phyloP scores from a whole-genome alignment of 495 filamentous ascomycete species.

The Aspergillus cristatus region DNA sequence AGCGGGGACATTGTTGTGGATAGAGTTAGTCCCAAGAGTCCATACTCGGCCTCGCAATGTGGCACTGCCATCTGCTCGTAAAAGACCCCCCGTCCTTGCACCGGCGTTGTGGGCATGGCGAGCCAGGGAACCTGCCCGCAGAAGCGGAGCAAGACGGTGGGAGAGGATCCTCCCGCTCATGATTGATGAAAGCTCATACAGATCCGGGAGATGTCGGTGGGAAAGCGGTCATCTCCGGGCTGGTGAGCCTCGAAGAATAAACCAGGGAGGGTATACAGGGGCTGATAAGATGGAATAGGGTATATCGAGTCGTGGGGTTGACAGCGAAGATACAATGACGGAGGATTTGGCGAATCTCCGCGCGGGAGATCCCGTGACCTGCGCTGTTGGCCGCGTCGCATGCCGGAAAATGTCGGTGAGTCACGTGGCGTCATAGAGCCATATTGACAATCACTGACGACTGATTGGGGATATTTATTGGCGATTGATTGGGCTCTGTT shows the following conservation, averaged over 20 bases:
- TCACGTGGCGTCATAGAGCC: too few relatives aligned
- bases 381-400: slow-evolving; percentile 27
- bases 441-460: too few relatives aligned
- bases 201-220: slow-evolving; percentile 7
- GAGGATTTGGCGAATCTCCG: too few relatives aligned
- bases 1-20: slow-evolving; percentile 74
- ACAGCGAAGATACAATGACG: too few relatives aligned
- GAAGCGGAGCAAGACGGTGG: slow-evolving; percentile 57
- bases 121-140: slow-evolving; percentile 51
- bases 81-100: slow-evolving; percentile 55
- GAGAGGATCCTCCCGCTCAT: slow-evolving; percentile 83
- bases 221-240: slow-evolving; percentile 16
- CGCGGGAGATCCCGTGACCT: slow-evolving; percentile 28
- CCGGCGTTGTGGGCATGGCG: slow-evolving; percentile 58
- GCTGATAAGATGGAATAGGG: too few relatives aligned
- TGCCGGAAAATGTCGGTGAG: slow-evolving; percentile 18
- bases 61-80: slow-evolving; percentile 54
- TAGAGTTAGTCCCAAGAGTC: slow-evolving; percentile 63
- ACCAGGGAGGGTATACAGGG: not conserved
- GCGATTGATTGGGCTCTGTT: too few relatives aligned
- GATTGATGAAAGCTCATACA: slow-evolving; percentile 33
- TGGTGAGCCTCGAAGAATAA: not conserved
- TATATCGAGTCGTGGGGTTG: too few relatives aligned
- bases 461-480: too few relatives aligned
- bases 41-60: slow-evolving; percentile 56